These are phyloP conservation scores for Solanum commersonii DNA, from an alignment of 257 asterid species.

Conservation along the genomic window DNA sequence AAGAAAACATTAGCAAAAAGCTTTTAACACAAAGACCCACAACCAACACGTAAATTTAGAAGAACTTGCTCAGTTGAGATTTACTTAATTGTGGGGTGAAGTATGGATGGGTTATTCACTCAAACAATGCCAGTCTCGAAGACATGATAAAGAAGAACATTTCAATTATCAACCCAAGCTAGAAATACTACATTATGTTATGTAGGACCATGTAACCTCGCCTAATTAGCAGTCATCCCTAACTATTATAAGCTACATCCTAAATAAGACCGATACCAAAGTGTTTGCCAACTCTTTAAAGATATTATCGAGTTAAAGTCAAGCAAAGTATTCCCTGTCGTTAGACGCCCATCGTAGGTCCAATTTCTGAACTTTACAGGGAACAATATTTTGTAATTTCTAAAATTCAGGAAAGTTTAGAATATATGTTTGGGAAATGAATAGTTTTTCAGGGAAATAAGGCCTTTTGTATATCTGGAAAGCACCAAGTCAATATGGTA, in stretches of 20 bases:
- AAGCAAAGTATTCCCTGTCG: background rate
- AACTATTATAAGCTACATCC: background rate
- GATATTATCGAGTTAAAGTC: background rate
- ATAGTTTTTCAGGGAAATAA: too few relatives aligned
- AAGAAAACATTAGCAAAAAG: background rate
- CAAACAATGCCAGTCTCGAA: background rate
- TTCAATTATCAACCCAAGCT: background rate
- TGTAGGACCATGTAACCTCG: background rate
- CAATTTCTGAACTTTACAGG: background rate
- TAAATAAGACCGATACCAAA: background rate
- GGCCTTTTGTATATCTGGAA: background rate
- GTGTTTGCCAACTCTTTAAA: background rate
- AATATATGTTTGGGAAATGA: background rate
- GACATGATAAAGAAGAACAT: background rate
- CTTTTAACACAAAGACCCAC: background rate
- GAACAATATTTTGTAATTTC: background rate
- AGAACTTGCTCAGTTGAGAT: background rate
- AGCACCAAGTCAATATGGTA: background rate
- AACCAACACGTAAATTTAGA: background rate
- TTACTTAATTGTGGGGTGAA: background rate
- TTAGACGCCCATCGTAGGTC: background rate
- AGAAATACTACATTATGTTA: background rate
- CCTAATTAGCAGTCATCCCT: background rate
- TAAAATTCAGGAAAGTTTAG: background rate
- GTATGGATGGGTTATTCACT: background rate